A percentile compares a stretch with the other conserved stretches of the same genome.
Evolutionary conservation across 371 early-diverging fungal genomes (phyloP).

Genomic region (Rhizopus stolonifer): DNA sequence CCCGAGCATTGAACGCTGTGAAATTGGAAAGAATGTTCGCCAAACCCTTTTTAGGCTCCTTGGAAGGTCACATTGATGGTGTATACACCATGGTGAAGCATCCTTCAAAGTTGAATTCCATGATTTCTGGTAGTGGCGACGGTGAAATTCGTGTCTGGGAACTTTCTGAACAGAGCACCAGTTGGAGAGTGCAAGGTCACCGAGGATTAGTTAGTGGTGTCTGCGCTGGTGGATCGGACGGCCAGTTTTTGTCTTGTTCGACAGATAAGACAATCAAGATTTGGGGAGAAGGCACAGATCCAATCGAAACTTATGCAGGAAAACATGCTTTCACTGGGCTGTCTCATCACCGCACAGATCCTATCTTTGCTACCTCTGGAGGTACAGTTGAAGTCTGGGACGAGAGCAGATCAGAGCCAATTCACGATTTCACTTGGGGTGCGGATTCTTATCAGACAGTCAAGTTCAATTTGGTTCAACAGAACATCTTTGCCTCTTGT

Average conservation of each 20-base stretch:
- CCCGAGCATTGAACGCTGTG: slow-evolving; percentile 93
- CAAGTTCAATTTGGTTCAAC: slow-evolving; percentile 93
- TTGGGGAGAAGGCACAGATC: slow-evolving; percentile 66
- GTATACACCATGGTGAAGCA: slow-evolving; percentile 95
- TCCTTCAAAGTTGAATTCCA: slow-evolving; percentile 73
- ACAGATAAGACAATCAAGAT: slow-evolving; percentile 88
- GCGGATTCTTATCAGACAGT: slow-evolving; percentile 92
- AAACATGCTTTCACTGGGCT: slow-evolving; percentile 77
- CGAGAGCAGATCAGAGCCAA: slow-evolving; percentile 82
- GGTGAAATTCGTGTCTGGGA: slow-evolving; percentile 91
- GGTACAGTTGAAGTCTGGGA: slow-evolving; percentile 93
- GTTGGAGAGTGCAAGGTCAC: slow-evolving; percentile 79
- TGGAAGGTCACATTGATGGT: slow-evolving; percentile 95
- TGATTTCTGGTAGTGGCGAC: slow-evolving; percentile 92
- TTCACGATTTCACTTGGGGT: slow-evolving; percentile 86
- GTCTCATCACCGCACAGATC: slow-evolving; percentile 80
- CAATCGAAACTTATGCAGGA: slow-evolving; percentile 75
- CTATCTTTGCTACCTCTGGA: slow-evolving; percentile 87
- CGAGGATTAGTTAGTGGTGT: slow-evolving; percentile 82
- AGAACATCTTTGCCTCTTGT: slow-evolving; percentile 84
- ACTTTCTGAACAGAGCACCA: slow-evolving; percentile 66
- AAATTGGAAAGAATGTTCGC: slow-evolving; percentile 98
- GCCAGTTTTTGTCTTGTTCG: slow-evolving; percentile 83
- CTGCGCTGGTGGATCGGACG: slow-evolving; percentile 61
- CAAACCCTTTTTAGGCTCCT: slow-evolving; percentile 95